A percentile compares a stretch with the other conserved stretches of the same genome.
Evolutionary conservation across 2,329 filamentous ascomycete genomes (phyloP).

Genomic region (Chaetomium olivaceum): DNA sequence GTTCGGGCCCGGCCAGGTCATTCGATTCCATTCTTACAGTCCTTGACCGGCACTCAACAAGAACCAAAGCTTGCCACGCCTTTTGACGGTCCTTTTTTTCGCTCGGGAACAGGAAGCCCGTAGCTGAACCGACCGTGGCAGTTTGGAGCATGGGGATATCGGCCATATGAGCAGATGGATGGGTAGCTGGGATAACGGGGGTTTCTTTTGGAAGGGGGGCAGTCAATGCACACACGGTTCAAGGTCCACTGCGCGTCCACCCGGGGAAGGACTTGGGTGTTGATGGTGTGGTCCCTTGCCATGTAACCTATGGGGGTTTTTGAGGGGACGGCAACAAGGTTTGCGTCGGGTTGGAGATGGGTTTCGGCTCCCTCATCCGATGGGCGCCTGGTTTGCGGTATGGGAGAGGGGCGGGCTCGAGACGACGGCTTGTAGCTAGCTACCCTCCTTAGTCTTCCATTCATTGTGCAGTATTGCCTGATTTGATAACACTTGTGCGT

Average conservation of each 20-base stretch:
- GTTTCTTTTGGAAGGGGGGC: not conserved
- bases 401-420: not conserved
- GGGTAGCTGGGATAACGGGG: constrained; percentile 8
- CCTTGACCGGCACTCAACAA: constrained; percentile 20
- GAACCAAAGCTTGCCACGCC: constrained; percentile 4
- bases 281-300: not conserved
- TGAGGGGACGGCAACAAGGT: not conserved
- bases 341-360: not conserved
- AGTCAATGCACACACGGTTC: not conserved
- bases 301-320: not conserved
- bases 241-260: not conserved
- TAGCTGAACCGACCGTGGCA: constrained; percentile 8
- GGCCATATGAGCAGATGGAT: constrained; percentile 12
- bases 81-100: constrained; percentile 8
- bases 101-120: constrained; percentile 26
- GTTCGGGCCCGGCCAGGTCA: not conserved
- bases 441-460: constrained; percentile 19
- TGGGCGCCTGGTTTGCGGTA: not conserved
- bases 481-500: not conserved
- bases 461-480: constrained; percentile 17
- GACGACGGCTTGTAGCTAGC: constrained; percentile 22
- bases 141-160: constrained; percentile 12
- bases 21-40: constrained; percentile 28
- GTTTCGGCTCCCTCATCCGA: not conserved
- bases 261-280: constrained; percentile 1